Conservation (phyloP, 2,329 filamentous ascomycete species). For the Torrubiella hemipterigena region DNA sequence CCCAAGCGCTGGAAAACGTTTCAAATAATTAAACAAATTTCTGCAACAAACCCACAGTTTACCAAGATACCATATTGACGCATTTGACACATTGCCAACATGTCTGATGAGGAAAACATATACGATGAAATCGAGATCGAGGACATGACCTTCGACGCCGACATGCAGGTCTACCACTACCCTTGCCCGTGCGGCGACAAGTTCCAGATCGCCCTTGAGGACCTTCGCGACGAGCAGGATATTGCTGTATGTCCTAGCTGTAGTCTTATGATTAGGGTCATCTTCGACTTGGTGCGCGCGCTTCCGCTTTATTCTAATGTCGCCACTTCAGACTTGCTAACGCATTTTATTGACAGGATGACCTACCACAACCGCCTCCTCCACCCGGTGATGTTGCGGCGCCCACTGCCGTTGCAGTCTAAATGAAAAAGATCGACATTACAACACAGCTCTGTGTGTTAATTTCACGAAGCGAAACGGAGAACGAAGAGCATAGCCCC, state of each 20-base stretch:
- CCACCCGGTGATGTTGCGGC: slow-evolving; percentile 17
- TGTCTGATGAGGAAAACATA: slow-evolving; percentile 57
- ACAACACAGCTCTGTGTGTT: too few species aligned
- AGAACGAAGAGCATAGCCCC: too few species aligned
- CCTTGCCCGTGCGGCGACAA: slow-evolving; percentile 95
- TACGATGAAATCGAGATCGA: slow-evolving; percentile 99
- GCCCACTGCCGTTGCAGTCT: slow-evolving; percentile 28
- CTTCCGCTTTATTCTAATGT: slow-evolving; percentile 1
- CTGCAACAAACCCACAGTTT: slow-evolving; percentile 1
- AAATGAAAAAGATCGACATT: too few species aligned
- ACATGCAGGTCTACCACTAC: slow-evolving; percentile 82
- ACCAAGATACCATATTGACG: not conserved
- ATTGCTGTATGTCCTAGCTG: slow-evolving; percentile 97
- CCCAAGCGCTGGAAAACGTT: not conserved
- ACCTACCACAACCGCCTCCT: slow-evolving; percentile 28
- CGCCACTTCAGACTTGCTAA: not conserved
- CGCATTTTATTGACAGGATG: slow-evolving; percentile 21
- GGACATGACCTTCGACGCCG: slow-evolving; percentile 85
- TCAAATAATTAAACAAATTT: not conserved
- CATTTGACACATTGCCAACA: slow-evolving; percentile 17
- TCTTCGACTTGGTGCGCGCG: slow-evolving; percentile 66
- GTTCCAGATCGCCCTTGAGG: slow-evolving; percentile 79
- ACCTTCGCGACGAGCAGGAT: slow-evolving; percentile 79
- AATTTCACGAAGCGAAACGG: too few species aligned
- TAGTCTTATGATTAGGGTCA: slow-evolving; percentile 90